phyloP scores from a whole-genome alignment of 2,329 filamentous ascomycete species.

The Aspergillus felis region DNA sequence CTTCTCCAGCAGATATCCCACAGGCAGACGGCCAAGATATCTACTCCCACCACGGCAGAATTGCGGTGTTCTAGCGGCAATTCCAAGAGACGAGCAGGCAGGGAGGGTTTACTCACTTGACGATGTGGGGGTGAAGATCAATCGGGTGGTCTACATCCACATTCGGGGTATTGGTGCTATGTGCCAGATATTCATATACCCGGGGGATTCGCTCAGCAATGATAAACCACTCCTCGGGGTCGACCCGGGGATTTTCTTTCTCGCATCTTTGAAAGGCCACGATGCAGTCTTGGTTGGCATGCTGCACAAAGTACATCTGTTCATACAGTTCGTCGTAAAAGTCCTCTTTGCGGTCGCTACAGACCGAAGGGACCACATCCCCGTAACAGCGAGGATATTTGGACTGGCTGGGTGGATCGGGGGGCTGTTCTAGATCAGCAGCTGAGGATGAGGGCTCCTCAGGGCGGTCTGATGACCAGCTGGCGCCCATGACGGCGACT shows the following conservation, averaged over 20 bases:
- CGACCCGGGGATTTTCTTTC: constrained; percentile 3
- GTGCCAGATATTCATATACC: constrained; percentile 5
- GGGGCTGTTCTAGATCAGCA: constrained; percentile 1
- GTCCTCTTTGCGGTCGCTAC: constrained; percentile 1
- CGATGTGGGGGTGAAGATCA: constrained; percentile 2
- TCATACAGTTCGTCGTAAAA: constrained; percentile 4
- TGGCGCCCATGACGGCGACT: background rate
- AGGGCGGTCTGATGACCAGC: constrained; percentile 1
- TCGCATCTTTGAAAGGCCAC: constrained; percentile 3
- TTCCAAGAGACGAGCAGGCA: background rate
- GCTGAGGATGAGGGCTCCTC: background rate
- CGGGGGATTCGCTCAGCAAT: constrained; percentile 3
- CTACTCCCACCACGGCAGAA: background rate
- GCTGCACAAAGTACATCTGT: constrained; percentile 4
- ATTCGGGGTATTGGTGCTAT: background rate
- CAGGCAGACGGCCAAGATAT: constrained; percentile 6
- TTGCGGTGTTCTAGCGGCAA: background rate
- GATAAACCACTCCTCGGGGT: constrained; percentile 5
- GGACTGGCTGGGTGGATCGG: constrained; percentile 1
- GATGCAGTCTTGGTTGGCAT: constrained; percentile 1
- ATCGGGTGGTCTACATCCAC: constrained; percentile 3
- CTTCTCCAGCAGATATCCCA: constrained; percentile 7
- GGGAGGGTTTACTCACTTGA: background rate
- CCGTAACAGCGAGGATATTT: constrained; percentile 2
- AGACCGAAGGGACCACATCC: constrained; percentile 3